Evolutionary conservation across 2,329 filamentous ascomycete species (phyloP).

Genomic region (Xylaria sp.): DNA sequence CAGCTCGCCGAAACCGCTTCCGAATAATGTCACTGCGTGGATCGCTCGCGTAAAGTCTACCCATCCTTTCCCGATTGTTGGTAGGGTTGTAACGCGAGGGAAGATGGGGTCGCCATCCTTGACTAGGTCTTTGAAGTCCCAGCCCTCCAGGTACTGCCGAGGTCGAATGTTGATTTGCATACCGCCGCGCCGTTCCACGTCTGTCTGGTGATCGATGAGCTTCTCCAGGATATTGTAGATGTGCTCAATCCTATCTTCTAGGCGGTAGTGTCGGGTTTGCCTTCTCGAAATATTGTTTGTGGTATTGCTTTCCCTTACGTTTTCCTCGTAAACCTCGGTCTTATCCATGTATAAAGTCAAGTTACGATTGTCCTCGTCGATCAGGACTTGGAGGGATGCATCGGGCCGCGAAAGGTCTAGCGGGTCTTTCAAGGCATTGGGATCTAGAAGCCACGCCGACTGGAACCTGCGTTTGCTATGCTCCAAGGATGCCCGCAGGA

Average conservation of each 20-base stretch:
- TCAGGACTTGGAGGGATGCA: conserved; percentile 34
- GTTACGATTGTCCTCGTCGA: conserved; percentile 20
- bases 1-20: conserved; percentile 42
- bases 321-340: conserved; percentile 35
- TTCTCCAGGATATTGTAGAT: conserved; percentile 47
- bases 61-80: conserved; percentile 41
- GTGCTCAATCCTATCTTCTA: conserved; percentile 45
- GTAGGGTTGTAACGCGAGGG: conserved; percentile 39
- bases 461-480: conserved; percentile 38
- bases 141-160: conserved; percentile 48
- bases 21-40: conserved; percentile 42
- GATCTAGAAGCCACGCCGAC: conserved; percentile 37
- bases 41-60: conserved; percentile 41
- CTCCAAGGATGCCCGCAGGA: conserved; percentile 48
- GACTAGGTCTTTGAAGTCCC: conserved; percentile 46
- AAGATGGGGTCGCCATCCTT: conserved; percentile 41
- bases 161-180: conserved; percentile 32
- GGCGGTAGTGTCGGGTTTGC: conserved; percentile 31
- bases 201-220: conserved; percentile 46
- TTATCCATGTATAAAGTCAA: conserved; percentile 37
- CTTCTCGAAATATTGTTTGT: conserved; percentile 21
- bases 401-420: conserved; percentile 41
- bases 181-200: conserved; percentile 45
- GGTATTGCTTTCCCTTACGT: neutral
- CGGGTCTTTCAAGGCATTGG: conserved; percentile 29